These are phyloP conservation scores for Anisogramma anomala DNA, from an alignment of 2,329 filamentous ascomycete genomes.

Conservation along the genomic window DNA sequence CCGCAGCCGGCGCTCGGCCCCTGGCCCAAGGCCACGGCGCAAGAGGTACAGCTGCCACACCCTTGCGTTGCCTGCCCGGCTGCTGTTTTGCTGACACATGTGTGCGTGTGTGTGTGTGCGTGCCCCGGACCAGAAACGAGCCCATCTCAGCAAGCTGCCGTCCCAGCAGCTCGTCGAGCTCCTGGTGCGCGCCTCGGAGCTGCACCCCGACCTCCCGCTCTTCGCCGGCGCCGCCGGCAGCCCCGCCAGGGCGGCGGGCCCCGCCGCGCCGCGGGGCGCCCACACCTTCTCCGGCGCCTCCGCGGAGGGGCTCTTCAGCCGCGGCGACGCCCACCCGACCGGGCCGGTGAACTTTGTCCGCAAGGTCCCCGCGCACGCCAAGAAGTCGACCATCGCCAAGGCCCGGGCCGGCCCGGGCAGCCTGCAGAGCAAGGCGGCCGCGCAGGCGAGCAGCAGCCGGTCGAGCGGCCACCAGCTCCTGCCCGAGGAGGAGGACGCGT, in stretches of 20 bases:
- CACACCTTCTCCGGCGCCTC: conserved; percentile 15
- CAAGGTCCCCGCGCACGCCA: conserved; percentile 21
- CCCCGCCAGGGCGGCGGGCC: conserved; percentile 8
- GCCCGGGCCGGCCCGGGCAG: conserved; percentile 11
- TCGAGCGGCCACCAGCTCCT: conserved; percentile 11
- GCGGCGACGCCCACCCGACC: conserved; percentile 25
- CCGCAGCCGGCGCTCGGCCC: conserved; percentile 16
- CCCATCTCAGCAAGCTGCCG: conserved; percentile 51
- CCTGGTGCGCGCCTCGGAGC: conserved; percentile 47
- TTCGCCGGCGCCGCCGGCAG: conserved; percentile 33
- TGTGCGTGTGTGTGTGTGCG: no score
- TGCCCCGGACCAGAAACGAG: conserved; percentile 49
- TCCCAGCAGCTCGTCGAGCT: conserved; percentile 52
- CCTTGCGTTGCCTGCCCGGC: no score
- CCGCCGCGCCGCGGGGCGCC: conserved; percentile 21
- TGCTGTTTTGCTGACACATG: no score
- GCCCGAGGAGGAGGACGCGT: conserved; percentile 20
- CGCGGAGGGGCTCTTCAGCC: conserved; percentile 19
- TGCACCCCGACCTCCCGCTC: conserved; percentile 54
- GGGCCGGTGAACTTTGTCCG: conserved; percentile 29
- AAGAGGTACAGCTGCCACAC: no score
- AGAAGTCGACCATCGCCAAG: conserved; percentile 14
- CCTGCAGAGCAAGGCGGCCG: conserved; percentile 11
- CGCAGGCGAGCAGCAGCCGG: conserved; percentile 1
- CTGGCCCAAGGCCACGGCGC: conserved; percentile 27